Evolutionary conservation across 768 basidiomycete species (phyloP).

Genomic region (Pleurotus tuber-regium): DNA sequence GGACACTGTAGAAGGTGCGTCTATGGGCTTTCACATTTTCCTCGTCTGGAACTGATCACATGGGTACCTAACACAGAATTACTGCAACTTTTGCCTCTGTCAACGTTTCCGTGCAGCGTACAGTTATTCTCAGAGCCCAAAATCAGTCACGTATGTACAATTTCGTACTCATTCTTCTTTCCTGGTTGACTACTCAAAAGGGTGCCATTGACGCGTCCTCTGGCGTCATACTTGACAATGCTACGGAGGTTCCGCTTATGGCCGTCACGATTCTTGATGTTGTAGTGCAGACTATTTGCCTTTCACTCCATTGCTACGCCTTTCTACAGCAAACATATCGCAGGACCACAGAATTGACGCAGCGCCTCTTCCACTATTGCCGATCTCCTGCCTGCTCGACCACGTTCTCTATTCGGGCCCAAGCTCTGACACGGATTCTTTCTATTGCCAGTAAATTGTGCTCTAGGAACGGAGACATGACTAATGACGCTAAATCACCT

Average conservation of each 20-base stretch:
- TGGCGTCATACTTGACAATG: slow-evolving; percentile 33
- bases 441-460: slow-evolving; percentile 27
- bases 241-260: slow-evolving; percentile 43
- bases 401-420: slow-evolving; percentile 29
- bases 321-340: slow-evolving; percentile 49
- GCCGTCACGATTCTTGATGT: slow-evolving; percentile 45
- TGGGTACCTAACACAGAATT: not conserved
- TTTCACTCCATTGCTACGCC: slow-evolving; percentile 42
- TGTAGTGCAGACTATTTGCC: slow-evolving; percentile 37
- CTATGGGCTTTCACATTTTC: too few species aligned
- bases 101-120: not conserved
- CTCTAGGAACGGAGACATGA: slow-evolving; percentile 25
- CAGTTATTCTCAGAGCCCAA: not conserved
- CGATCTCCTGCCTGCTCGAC: slow-evolving; percentile 35
- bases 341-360: slow-evolving; percentile 35
- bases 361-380: slow-evolving; percentile 33
- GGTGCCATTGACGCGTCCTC: slow-evolving; percentile 30
- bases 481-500: slow-evolving; percentile 10
- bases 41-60: too few species aligned
- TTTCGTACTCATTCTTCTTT: not conserved
- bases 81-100: not conserved
- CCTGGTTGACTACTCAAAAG: slow-evolving; percentile 17
- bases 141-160: not conserved
- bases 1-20: slow-evolving; percentile 39
- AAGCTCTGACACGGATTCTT: slow-evolving; percentile 40